Percentiles rank a stretch among this genome's conserved stretches.
Conservation (phyloP, 148 eudicot species). For the Oxyria digyna region DNA sequence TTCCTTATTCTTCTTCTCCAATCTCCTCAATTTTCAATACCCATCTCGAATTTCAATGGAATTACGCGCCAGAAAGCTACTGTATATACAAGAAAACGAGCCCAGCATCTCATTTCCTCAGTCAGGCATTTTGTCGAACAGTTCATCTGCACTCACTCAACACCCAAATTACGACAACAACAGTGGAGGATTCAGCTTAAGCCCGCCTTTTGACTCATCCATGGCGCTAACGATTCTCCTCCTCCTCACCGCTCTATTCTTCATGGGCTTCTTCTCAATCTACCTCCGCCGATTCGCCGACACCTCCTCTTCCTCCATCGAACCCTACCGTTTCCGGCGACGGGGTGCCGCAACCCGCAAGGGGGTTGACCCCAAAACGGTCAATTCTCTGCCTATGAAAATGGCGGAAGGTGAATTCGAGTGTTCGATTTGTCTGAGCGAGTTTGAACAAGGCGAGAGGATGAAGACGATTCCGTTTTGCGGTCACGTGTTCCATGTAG, state of each 20-base stretch:
- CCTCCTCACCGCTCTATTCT: conserved; percentile 52
- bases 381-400: conserved; percentile 31
- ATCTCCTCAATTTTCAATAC: neutral
- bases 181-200: conserved; percentile 8
- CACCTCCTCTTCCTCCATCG: conserved; percentile 14
- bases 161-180: neutral
- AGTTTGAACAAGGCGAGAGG: conserved; percentile 34
- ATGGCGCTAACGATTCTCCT: conserved; percentile 44
- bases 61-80: neutral
- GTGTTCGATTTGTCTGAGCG: conserved; percentile 39
- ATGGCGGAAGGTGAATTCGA: conserved; percentile 11
- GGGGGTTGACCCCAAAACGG: conserved; percentile 25
- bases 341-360: neutral
- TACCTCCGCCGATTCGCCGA: conserved; percentile 50
- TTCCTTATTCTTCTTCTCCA: neutral
- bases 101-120: neutral
- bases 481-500: conserved; percentile 31
- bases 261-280: conserved; percentile 61
- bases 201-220: conserved; percentile 39
- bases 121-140: conserved; percentile 3
- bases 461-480: conserved; percentile 47
- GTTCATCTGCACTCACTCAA: neutral
- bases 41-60: neutral
- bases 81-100: neutral
- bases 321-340: conserved; percentile 11